Evolutionary conservation across 1,284 basidiomycete genomes (phyloP).

Genomic region (Ceratorhiza oryzae-sativae): DNA sequence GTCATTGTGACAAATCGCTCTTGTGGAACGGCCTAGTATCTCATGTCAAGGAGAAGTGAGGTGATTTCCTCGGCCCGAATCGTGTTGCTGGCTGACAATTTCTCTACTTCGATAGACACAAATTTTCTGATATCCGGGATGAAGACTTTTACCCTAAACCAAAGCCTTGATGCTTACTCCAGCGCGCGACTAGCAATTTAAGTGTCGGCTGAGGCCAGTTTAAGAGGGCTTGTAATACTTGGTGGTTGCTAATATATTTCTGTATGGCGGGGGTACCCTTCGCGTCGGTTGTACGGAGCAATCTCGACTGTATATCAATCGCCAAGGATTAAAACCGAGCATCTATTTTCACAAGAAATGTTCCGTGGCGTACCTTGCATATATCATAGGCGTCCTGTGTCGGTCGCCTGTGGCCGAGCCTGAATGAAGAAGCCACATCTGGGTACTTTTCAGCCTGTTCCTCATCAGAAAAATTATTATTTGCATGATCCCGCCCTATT

Average conservation of each 20-base stretch:
- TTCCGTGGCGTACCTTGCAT: background rate
- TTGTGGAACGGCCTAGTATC: constrained; percentile 35
- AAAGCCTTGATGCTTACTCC: background rate
- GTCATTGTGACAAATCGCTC: constrained; percentile 29
- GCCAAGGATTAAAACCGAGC: background rate
- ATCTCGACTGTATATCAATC: background rate
- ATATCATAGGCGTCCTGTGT: background rate
- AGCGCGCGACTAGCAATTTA: background rate
- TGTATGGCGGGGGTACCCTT: background rate
- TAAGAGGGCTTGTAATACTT: no score
- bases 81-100: no score
- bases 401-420: background rate
- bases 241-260: background rate
- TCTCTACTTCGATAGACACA: constrained; percentile 14
- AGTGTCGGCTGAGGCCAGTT: no score
- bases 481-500: background rate
- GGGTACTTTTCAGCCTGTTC: background rate
- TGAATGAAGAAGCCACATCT: background rate
- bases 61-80: background rate
- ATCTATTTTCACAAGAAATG: constrained; percentile 4
- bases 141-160: constrained; percentile 38
- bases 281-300: constrained; percentile 8
- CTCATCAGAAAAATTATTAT: background rate
- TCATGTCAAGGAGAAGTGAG: constrained; percentile 35
- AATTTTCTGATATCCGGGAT: constrained; percentile 31